Conservation (phyloP, 2,329 filamentous ascomycete species). For the Lachnellula hyalina region DNA sequence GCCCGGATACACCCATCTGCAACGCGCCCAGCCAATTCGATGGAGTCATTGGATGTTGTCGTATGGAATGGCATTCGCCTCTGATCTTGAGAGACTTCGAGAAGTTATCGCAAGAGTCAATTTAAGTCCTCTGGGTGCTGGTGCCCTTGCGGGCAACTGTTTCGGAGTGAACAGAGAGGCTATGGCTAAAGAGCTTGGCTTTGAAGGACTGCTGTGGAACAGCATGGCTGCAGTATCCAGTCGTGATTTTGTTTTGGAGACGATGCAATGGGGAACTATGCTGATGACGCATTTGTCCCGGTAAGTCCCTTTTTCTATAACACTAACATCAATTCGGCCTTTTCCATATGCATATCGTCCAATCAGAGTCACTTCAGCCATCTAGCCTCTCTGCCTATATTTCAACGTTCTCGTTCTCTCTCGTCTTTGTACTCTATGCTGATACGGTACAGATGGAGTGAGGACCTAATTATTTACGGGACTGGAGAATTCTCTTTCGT, state of each 20-base stretch:
- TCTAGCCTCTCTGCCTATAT: no score
- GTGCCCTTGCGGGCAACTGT: slow-evolving; percentile 72
- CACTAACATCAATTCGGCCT: not conserved
- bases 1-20: slow-evolving; percentile 82
- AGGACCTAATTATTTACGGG: slow-evolving; percentile 82
- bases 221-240: slow-evolving; percentile 61
- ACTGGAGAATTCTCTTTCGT: slow-evolving; percentile 67
- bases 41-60: slow-evolving; percentile 81
- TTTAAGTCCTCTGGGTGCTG: slow-evolving; percentile 36
- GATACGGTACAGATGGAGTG: slow-evolving; percentile 53
- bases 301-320: not conserved
- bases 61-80: slow-evolving; percentile 64
- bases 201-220: slow-evolving; percentile 70
- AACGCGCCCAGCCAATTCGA: slow-evolving; percentile 73
- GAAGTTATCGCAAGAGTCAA: slow-evolving; percentile 73
- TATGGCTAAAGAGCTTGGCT: slow-evolving; percentile 76
- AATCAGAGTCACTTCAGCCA: no score
- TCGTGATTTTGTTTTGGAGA: slow-evolving; percentile 76
- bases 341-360: not conserved
- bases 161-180: slow-evolving; percentile 76
- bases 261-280: slow-evolving; percentile 72
- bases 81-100: slow-evolving; percentile 71
- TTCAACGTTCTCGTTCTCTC: no score
- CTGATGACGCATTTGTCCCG: slow-evolving; percentile 73
- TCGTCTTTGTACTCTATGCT: not conserved